These are phyloP conservation scores for Colletotrichum cordylinicola DNA, from an alignment of 2,329 filamentous ascomycete species.

Conservation along the genomic window DNA sequence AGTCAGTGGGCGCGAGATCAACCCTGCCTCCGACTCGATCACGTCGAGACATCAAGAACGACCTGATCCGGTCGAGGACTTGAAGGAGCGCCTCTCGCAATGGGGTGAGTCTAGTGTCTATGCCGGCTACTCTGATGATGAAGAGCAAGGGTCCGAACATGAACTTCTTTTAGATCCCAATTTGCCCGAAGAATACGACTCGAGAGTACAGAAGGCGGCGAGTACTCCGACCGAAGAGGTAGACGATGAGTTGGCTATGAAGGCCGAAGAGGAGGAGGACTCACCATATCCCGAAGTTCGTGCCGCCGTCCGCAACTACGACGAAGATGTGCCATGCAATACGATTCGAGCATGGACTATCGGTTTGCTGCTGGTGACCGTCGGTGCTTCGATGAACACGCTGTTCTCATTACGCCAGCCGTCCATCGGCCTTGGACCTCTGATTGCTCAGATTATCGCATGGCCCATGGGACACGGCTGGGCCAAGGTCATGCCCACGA, in stretches of 20 bases:
- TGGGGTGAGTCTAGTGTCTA: conserved; percentile 46
- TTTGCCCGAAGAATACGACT: conserved; percentile 48
- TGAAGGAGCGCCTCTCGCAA: conserved; percentile 42
- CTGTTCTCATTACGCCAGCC: conserved; percentile 68
- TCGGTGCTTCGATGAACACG: conserved; percentile 67
- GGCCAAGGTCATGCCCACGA: conserved; percentile 60
- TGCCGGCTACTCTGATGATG: conserved; percentile 42
- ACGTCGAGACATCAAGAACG: conserved; percentile 21
- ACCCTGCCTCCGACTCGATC: conserved; percentile 23
- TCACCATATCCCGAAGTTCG: conserved; percentile 72
- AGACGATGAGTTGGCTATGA: conserved; percentile 36
- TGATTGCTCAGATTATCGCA: conserved; percentile 69
- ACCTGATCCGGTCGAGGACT: conserved; percentile 32
- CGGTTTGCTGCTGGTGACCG: conserved; percentile 59
- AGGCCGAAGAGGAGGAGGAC: conserved; percentile 54
- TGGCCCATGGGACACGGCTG: conserved; percentile 69
- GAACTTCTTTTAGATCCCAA: conserved; percentile 63
- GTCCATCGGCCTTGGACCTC: conserved; percentile 63
- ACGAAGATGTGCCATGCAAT: conserved; percentile 70
- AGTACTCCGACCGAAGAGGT: conserved; percentile 26
- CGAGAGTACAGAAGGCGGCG: conserved; percentile 28
- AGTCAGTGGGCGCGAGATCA: conserved; percentile 33
- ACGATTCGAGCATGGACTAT: conserved; percentile 71
- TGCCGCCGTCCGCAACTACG: conserved; percentile 68
- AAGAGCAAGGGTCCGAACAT: conserved; percentile 56